Evolutionary conservation across 2,329 filamentous ascomycete species (phyloP), one percentile per base, ranked within the genome.

Genomic region (Fusarium oxysporum): DNA sequence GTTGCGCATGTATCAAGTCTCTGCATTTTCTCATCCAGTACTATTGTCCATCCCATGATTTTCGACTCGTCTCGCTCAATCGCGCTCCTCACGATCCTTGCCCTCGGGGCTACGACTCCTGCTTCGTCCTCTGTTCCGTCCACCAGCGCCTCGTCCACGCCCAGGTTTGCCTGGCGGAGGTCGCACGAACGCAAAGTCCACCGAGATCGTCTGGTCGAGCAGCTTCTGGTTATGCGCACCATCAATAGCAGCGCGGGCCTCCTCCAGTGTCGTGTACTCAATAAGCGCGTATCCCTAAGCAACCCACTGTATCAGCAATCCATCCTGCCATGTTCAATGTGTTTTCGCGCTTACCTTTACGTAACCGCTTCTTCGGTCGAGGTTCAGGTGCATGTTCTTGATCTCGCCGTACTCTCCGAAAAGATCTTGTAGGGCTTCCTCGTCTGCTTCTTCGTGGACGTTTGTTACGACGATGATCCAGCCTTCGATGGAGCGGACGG

Each of bases 391-490:
- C 79, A 96, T 81, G 79, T 96, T 96, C 87, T 95, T 95, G 78
- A 96, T 94, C 83, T 96, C 92, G 76, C 94, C 94, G 79, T 89
- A 96, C 77, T 96, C 93, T 78, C 90, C 92, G 81, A 96, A 96
- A 81, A 91, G 88, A 81, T 96, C 94, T 78, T 92, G 92, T 63
- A 96, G 82, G 50, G 93, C 91, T 84, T 96, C 93, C 83, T 96
- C 93, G 76, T 92, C 92, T 55, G 93, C 93, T 82, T 96, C 93
- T 80, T 96, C 93, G 84, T 96, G 93, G 38, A 96, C 92, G 79
- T 96, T 96, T 58, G 93, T 95, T 74, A 93, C 93, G 71, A 94
- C 91, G 78, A 96, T 87, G 82, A 96, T 96, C 94, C 94, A 96
- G 76, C 94, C 93, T 83, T 96, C 93, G 79, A 96, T 95, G 62